Conservation (phyloP, 2,329 filamentous ascomycete genomes). For the Xylariaceae sp. region DNA sequence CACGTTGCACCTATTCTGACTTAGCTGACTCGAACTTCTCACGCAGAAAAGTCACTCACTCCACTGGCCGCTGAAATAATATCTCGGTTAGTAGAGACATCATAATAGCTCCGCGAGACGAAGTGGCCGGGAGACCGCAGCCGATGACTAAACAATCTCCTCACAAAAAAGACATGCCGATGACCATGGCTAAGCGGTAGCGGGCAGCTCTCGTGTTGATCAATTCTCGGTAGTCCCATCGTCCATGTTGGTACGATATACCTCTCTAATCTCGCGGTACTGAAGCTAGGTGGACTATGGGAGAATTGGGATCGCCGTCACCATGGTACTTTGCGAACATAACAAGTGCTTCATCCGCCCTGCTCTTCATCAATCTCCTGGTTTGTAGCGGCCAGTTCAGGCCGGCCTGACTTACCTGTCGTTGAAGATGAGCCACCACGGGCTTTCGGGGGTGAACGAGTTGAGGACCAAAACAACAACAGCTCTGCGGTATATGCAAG, state of each 20-base stretch:
- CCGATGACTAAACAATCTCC: neutral
- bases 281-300: conserved; percentile 54
- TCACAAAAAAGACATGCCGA: conserved; percentile 49
- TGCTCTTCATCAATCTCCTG: conserved; percentile 1
- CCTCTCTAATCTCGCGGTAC: conserved; percentile 53
- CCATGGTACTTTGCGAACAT: conserved; percentile 58
- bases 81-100: conserved; percentile 6
- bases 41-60: conserved; percentile 14
- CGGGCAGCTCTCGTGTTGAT: conserved; percentile 44
- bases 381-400: neutral
- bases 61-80: conserved; percentile 39
- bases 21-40: neutral
- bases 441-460: conserved; percentile 36
- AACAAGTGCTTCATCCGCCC: conserved; percentile 51
- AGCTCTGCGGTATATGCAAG: conserved; percentile 63
- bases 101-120: neutral
- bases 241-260: conserved; percentile 42
- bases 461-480: conserved; percentile 43
- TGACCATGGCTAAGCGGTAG: conserved; percentile 48
- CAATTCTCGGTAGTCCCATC: conserved; percentile 58
- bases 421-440: conserved; percentile 38
- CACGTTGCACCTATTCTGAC: conserved; percentile 34
- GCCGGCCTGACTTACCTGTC: conserved; percentile 33
- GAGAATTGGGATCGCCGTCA: conserved; percentile 49
- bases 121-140: neutral